Base-by-base conservation (phyloP, 257 asterid species). In the Anisodus tanguticus region DNA sequence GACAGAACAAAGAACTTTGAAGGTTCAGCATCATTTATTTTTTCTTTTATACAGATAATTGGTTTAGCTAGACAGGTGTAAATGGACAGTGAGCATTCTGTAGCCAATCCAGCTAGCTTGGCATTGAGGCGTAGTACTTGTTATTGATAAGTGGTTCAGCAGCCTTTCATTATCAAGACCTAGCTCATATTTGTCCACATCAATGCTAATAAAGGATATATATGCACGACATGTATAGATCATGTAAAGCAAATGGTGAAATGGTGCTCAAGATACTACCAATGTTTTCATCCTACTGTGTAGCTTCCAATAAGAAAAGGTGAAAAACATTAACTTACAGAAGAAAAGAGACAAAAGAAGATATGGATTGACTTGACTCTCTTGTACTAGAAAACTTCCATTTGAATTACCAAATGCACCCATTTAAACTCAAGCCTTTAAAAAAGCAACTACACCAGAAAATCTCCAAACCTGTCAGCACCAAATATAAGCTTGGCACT, bases 401-500 rank as follows among this genome's bases (percentile, higher is more conserved):
- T 62, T 19, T 62, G 37, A 19, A 62, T 37, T 19, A 62, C 2
- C 15, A 62, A n/a, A 70, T 41, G 37, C 57, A 41, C 16, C 58
- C 77, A 37, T 39, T 37, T 67, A 67, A 67, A 68, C 77, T 51
- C 39, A 11, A 19, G 67, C 39, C 51, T 58, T 82, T 39, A 63
- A 12, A 2, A 82, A 31, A 64, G 51, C 8, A 79, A 55, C 22
- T n/a, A 51, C 54, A 7, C 55, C 72, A 71, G 7, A 51, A 41
- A 31, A 22, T 47, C 5, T 76, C n/a, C 26, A 74, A 85, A 94
- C 98, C 98, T 92, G 89, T 90, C 90, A 84, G 92, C 91, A 37
- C 98, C 95, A 88, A 95, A 87, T 62, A 95, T 93, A 81, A 95
- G 98, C 91, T 91, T 92, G 79, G 98, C 98, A 84, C 97, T 95